Evolutionary conservation across 2,329 filamentous ascomycete species (phyloP), one percentile per base, ranked within the genome.

Genomic region (Pseudocercospora fuligena): DNA sequence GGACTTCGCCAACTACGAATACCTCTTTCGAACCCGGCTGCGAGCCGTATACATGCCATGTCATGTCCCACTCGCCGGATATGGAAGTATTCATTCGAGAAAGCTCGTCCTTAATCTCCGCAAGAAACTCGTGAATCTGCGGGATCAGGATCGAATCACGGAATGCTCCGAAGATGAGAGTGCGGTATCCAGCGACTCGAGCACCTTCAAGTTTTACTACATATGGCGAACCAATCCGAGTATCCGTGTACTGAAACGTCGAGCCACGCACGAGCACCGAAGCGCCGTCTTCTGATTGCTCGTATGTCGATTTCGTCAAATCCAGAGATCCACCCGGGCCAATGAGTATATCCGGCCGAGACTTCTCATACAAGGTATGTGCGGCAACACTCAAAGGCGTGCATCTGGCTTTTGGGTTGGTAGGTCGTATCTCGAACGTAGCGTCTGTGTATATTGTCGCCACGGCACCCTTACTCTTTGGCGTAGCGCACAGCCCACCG

Each of bases 311-410:
- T 25, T 53, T 5, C 14, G 56, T 60, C 31, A 64, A 31, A 46
- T 64, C 56, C 2, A 64, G 76, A 9, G 74, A 72, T 0, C 85
- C 86, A 0, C 85, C 85, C 0, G 85, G 86, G 0, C 85, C 85
- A 5, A 75, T 66, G 1, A 87, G 70, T 0, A 83, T 70, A 71
- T 87, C 85, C 0, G 86, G 85, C 16, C 85, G 72, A 0, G 80
- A 78, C 66, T 87, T 87, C 75, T 87, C 85, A 60, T 87, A 87
- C 11, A 87, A 72, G 0, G 84, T 82, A 67, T 87, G 85, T 0
- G 85, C 83, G 0, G 84, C 84, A 0, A 87, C 84, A 0, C 81
- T 82, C 0, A 82, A 63, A 0, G 83, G 80, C 0, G 82, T 86
- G 66, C 85, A 87, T 2, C 75, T 75, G 0, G 80, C 77, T 0